Evolutionary conservation across 331 rosid genomes (phyloP), one percentile per base, ranked within the genome.

Genomic region (Quercus phellos): DNA sequence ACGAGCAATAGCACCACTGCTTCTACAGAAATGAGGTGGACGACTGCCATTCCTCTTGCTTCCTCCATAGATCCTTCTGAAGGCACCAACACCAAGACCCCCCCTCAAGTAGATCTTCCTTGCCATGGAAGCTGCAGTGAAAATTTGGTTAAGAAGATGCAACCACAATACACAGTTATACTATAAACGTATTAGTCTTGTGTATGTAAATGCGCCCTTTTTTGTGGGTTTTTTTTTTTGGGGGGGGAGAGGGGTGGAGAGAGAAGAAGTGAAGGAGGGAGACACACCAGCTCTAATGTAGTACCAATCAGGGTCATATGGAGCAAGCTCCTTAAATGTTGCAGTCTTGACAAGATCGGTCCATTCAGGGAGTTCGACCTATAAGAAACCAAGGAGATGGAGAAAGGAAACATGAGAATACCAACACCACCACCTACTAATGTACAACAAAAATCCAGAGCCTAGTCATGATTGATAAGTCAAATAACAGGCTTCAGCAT

Each of bases 41-140:
- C 85, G 61, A 29, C 88, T 81, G 12, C 85, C 88, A 51, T 81
- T 81, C 81, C 88, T 78, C 85, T 71, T 59, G 78, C 83, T 81
- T 2, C 85, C 85, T 22, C 88, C 85, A 16, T 85, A 81, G 2
- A 85, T 85, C 77, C 83, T 84, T 16, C 29, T 35, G 80, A 84
- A 84, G 6, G 83, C 76, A 17, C 88, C 88, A 18, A 87, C 90
- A 60, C 90, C 90, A 58, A 84, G 86, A 58, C 90, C 90, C 8
- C 88, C 90, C 75, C 90, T 79, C 85, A 87, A 77, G 85, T 84
- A 87, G 78, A 84, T 74, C 72, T 87, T 87, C 86, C 90, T 78
- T 53, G 90, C 90, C 79, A 87, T 79, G 56, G 90, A 87, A 19
- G 90, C 90, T 73, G 24, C 75, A 80, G 78, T 22, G 9, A 0